These are phyloP conservation scores for Globisporangium solare DNA, from an alignment of 352 stramenopile genomes.

Conservation along the genomic window DNA sequence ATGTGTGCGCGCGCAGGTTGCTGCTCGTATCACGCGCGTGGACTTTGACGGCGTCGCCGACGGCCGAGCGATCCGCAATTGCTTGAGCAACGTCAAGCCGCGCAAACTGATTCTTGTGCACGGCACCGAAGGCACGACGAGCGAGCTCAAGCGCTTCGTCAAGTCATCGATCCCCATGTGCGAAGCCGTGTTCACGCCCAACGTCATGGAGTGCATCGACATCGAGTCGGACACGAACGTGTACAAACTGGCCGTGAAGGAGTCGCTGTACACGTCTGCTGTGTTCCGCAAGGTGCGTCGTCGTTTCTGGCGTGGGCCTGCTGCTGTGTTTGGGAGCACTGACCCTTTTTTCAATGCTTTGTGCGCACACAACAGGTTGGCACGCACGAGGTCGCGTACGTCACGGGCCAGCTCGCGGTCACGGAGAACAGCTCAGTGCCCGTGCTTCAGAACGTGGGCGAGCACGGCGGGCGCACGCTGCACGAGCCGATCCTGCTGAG, in stretches of 20 bases:
- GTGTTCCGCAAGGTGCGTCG: conserved; percentile 77
- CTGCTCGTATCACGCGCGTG: conserved; percentile 72
- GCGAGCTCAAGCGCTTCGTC: conserved; percentile 80
- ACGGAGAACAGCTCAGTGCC: conserved; percentile 68
- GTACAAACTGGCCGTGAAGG: conserved; percentile 86
- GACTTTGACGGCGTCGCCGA: conserved; percentile 86
- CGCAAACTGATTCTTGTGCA: conserved; percentile 87
- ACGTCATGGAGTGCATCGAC: conserved; percentile 87
- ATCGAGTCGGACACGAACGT: conserved; percentile 90
- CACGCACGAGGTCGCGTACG: conserved; percentile 80
- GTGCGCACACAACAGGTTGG: conserved; percentile 41
- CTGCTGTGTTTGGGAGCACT: conserved; percentile 1
- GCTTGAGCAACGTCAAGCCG: conserved; percentile 84
- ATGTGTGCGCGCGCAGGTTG: conserved; percentile 31
- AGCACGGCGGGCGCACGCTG: conserved; percentile 27
- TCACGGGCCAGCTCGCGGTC: conserved; percentile 69
- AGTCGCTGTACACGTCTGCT: conserved; percentile 79
- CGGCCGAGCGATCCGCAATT: conserved; percentile 84
- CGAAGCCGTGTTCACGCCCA: conserved; percentile 83
- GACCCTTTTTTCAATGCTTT: conserved; percentile 7
- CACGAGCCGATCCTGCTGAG: conserved; percentile 84
- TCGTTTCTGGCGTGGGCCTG: not conserved
- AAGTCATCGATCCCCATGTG: conserved; percentile 79
- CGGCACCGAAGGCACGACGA: conserved; percentile 75
- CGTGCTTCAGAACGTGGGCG: conserved; percentile 53